A percentile compares a stretch with the other conserved stretches of the same genome.
Evolutionary conservation across 768 basidiomycete genomes (phyloP).

Genomic region (Tulasnella sp.): DNA sequence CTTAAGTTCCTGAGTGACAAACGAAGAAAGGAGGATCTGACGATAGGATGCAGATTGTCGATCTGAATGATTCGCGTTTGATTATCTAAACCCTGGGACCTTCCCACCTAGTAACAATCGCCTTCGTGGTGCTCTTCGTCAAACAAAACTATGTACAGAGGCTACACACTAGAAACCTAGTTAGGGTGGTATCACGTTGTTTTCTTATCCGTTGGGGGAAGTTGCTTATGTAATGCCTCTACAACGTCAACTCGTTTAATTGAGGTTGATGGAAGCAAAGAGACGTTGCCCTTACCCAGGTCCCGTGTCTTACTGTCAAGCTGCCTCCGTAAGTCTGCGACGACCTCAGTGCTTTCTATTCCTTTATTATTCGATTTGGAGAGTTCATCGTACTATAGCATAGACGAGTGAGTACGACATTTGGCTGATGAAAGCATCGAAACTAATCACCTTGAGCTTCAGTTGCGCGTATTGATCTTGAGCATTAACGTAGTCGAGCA

Average conservation of each 20-base stretch:
- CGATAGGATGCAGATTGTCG: too few relatives aligned
- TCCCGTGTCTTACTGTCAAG: conserved; percentile 5
- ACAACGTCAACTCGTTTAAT: neutral
- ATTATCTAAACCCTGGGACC: too few relatives aligned
- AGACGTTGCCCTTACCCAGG: neutral
- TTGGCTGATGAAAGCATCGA: neutral
- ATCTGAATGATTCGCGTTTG: too few relatives aligned
- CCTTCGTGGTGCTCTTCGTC: neutral
- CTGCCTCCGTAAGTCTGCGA: conserved; percentile 14
- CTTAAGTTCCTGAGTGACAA: too few relatives aligned
- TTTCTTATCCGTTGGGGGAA: conserved; percentile 8
- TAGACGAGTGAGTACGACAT: neutral
- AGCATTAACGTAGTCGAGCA: conserved; percentile 78
- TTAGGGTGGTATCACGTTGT: neutral
- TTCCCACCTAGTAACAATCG: too few relatives aligned
- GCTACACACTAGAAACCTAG: neutral
- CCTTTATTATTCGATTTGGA: neutral
- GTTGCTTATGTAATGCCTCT: conserved; percentile 9
- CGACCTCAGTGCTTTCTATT: neutral
- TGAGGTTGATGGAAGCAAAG: neutral
- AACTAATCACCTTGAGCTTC: conserved; percentile 41
- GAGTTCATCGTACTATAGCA: neutral
- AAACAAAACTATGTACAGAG: neutral
- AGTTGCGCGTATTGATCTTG: conserved; percentile 80
- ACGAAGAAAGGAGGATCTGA: too few relatives aligned